Evolutionary conservation across 106 monocot species (phyloP).

Genomic region (Apostasia ramifera): DNA sequence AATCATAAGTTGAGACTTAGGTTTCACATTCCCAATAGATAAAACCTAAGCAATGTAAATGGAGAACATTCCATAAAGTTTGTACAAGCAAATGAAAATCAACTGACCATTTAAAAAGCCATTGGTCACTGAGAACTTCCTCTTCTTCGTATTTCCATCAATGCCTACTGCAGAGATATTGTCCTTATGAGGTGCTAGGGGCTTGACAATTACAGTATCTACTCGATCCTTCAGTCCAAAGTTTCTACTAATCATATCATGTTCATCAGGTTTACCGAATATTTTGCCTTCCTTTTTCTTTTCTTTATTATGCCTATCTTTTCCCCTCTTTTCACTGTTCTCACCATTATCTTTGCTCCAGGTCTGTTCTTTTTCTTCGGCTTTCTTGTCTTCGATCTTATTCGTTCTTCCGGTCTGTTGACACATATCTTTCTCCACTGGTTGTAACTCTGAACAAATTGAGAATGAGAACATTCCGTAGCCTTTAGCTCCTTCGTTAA

Average conservation of each 20-base stretch:
- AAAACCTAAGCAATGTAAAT: background rate
- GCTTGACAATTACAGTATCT: slow-evolving; percentile 22
- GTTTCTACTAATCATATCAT: slow-evolving; percentile 17
- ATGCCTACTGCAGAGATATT: background rate
- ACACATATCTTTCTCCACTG: slow-evolving; percentile 10
- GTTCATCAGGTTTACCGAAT: slow-evolving; percentile 23
- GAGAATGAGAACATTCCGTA: slow-evolving; percentile 6
- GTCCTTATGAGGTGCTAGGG: slow-evolving; percentile 14
- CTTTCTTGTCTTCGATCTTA: slow-evolving; percentile 13
- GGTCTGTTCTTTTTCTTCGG: slow-evolving; percentile 12
- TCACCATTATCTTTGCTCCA: slow-evolving; percentile 18
- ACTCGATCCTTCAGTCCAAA: slow-evolving; percentile 19
- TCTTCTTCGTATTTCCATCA: slow-evolving; percentile 46
- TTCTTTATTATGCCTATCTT: slow-evolving; percentile 18
- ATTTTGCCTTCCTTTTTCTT: slow-evolving; percentile 36
- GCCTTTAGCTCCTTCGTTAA: slow-evolving; percentile 5
- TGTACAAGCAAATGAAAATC: background rate
- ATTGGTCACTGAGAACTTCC: slow-evolving; percentile 39
- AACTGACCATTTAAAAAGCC: slow-evolving; percentile 64
- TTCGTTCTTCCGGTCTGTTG: slow-evolving; percentile 21
- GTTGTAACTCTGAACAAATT: slow-evolving; percentile 6
- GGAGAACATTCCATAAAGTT: background rate
- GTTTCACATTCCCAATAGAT: no score
- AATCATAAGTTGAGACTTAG: no score
- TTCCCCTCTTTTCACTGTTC: slow-evolving; percentile 26